Percentiles rank a stretch among this genome's conserved stretches.
Conservation (phyloP, 371 early-diverging fungal species). For the Mucor saturninus region DNA sequence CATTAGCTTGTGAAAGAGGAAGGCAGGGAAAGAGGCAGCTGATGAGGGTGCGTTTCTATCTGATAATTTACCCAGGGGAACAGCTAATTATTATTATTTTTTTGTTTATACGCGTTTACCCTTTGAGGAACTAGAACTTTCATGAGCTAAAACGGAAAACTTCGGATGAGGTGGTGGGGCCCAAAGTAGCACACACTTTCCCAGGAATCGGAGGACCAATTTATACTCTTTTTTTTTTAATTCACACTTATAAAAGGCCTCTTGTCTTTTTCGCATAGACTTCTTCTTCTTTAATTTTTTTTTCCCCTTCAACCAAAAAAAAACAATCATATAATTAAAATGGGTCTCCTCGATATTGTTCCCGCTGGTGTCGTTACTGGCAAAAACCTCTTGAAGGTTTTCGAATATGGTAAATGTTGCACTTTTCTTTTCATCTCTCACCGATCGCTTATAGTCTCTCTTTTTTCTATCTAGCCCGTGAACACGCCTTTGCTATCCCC, state of each 20-base stretch:
- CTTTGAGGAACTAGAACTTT: background rate
- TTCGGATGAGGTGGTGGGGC: conserved; percentile 18
- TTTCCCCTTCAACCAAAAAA: background rate
- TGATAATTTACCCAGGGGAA: too few species aligned
- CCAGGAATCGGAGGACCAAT: conserved; percentile 19
- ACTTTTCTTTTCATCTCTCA: background rate
- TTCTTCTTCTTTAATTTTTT: conserved; percentile 9
- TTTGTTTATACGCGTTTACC: background rate
- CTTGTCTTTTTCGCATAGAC: conserved; percentile 2
- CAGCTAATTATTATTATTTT: too few species aligned
- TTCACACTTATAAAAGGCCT: conserved; percentile 9
- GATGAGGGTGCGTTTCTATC: too few species aligned
- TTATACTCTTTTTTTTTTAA: background rate
- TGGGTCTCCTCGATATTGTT: conserved; percentile 83
- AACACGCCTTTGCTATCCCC: conserved; percentile 88
- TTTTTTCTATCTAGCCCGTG: conserved; percentile 55
- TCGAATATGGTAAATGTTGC: conserved; percentile 62
- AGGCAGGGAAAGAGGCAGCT: too few species aligned
- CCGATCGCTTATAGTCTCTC: conserved; percentile 2
- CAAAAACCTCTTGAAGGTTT: conserved; percentile 85
- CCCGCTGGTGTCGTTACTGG: conserved; percentile 91
- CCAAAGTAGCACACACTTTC: conserved; percentile 16
- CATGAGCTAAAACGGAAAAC: conserved; percentile 13
- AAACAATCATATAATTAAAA: conserved; percentile 31
- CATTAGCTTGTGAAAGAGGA: too few species aligned